These are phyloP conservation scores for Pyrenophora graminea DNA, from an alignment of 2,329 filamentous ascomycete species.

Conservation along the genomic window DNA sequence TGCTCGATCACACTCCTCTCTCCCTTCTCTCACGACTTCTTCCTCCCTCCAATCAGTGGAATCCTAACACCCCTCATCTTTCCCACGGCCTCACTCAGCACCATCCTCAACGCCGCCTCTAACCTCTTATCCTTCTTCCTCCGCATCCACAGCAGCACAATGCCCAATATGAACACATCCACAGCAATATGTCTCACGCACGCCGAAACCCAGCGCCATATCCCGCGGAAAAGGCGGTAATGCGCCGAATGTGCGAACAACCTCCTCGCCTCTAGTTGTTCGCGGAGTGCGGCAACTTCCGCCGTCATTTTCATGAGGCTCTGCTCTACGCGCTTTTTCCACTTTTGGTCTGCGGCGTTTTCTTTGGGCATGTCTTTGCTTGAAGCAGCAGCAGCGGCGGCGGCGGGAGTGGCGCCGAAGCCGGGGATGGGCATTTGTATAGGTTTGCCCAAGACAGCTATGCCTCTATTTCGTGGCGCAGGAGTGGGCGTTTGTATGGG, in stretches of 20 bases:
- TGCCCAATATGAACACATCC: conserved; percentile 67
- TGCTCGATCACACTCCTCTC: too few relatives aligned
- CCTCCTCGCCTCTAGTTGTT: conserved; percentile 80
- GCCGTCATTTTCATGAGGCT: conserved; percentile 87
- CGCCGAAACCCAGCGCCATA: conserved; percentile 68
- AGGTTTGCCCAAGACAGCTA: conserved; percentile 22
- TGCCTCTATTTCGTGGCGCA: conserved; percentile 18
- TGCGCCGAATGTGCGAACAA: conserved; percentile 68
- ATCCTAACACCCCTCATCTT: conserved; percentile 42
- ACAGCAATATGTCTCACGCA: conserved; percentile 73
- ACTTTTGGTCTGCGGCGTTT: conserved; percentile 58
- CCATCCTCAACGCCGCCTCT: conserved; percentile 72
- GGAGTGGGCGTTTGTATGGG: conserved; percentile 24
- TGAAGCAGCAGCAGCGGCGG: not conserved
- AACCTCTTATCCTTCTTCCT: conserved; percentile 70
- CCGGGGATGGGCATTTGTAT: conserved; percentile 29
- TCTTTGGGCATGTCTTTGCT: conserved; percentile 9
- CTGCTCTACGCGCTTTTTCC: conserved; percentile 81
- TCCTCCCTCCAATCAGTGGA: conserved; percentile 28
- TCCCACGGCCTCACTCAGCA: conserved; percentile 56
- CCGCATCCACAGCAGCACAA: conserved; percentile 74
- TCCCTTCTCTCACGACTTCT: not conserved
- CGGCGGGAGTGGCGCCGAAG: conserved; percentile 10
- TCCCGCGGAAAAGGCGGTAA: conserved; percentile 61
- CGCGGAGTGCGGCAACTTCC: conserved; percentile 87